A percentile compares a stretch with the other conserved stretches of the same genome.
Evolutionary conservation across 1,284 basidiomycete species (phyloP).

Genomic region (Ceratobasidium sp.): DNA sequence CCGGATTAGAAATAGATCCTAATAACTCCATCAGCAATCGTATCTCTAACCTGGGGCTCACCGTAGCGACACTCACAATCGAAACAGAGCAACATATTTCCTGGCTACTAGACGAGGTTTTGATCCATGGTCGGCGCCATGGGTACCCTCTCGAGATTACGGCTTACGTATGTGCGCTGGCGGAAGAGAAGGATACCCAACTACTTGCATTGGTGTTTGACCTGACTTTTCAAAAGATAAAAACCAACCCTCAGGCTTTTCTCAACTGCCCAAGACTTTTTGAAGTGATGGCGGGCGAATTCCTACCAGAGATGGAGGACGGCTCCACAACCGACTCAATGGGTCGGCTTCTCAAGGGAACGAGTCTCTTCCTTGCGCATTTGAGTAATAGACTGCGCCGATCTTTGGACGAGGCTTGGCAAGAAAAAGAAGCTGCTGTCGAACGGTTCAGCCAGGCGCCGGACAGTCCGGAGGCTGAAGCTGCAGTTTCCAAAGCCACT

Average conservation of each 20-base stretch:
- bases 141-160: background rate
- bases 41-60: constrained; percentile 1
- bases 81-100: background rate
- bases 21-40: background rate
- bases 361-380: background rate
- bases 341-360: background rate
- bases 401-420: background rate
- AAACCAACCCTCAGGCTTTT: background rate
- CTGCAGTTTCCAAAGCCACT: background rate
- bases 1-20: background rate
- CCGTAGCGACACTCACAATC: background rate
- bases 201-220: constrained; percentile 5
- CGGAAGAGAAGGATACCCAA: background rate
- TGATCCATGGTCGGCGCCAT: background rate
- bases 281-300: background rate
- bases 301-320: constrained; percentile 1
- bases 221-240: constrained; percentile 2
- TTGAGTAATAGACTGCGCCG: background rate
- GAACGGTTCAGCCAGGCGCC: background rate
- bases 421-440: background rate
- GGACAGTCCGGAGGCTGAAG: background rate
- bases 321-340: background rate
- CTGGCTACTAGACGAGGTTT: constrained; percentile 2
- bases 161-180: constrained; percentile 10
- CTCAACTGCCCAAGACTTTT: background rate